Percentiles rank a stretch among this genome's conserved stretches.
Evolutionary conservation across 75 land plant species (phyloP).

Genomic region (Picea sitchensis): DNA sequence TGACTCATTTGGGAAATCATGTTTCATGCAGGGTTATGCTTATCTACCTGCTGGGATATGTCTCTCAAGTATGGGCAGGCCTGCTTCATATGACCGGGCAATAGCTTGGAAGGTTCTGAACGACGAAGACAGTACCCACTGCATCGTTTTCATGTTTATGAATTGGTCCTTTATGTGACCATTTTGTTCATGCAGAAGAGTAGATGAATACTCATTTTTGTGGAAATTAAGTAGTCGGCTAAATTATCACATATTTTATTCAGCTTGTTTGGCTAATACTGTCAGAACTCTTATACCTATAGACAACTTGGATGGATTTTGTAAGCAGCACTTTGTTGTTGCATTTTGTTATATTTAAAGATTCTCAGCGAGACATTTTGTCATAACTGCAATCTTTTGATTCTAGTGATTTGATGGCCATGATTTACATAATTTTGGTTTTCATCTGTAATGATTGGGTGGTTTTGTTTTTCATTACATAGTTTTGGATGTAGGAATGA

Average conservation of each 20-base stretch:
- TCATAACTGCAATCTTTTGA: neutral
- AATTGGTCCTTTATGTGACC: slow-evolving; percentile 79
- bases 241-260: neutral
- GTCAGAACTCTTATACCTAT: neutral
- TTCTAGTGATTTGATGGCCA: neutral
- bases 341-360: slow-evolving; percentile 5
- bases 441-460: neutral
- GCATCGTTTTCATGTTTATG: slow-evolving; percentile 74
- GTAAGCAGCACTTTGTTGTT: slow-evolving; percentile 1
- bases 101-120: slow-evolving; percentile 87
- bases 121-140: slow-evolving; percentile 64
- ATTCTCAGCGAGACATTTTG: slow-evolving; percentile 2
- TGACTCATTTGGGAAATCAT: neutral
- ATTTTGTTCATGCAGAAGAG: slow-evolving; percentile 32
- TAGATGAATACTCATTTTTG: slow-evolving; percentile 19
- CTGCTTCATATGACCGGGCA: slow-evolving; percentile 74
- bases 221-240: neutral
- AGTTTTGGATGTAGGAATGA: too few species aligned
- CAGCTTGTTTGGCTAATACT: neutral
- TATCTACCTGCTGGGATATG: slow-evolving; percentile 86
- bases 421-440: neutral
- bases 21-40: slow-evolving; percentile 63
- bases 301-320: neutral
- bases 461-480: neutral
- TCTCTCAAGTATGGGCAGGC: slow-evolving; percentile 84